phyloP scores from a whole-genome alignment of 2,329 filamentous ascomycete genomes.

The Aureobasidium sp. region DNA sequence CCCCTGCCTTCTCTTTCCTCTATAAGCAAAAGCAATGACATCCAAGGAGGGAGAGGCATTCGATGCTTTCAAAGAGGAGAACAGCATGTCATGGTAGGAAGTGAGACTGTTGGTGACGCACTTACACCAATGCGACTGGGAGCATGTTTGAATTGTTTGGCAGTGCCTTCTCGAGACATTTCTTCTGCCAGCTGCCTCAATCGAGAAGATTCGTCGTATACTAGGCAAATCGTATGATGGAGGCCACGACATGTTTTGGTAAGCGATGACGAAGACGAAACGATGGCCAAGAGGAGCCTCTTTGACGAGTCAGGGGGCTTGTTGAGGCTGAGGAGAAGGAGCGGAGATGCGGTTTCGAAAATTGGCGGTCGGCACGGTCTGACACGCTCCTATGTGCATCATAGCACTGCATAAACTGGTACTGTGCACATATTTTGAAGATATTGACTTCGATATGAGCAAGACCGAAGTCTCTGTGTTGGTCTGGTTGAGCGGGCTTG shows the following conservation, averaged over 20 bases:
- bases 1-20: not conserved
- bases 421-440: not conserved
- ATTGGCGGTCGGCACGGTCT: not conserved
- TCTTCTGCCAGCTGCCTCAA: not conserved
- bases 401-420: not conserved
- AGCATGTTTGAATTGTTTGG: not conserved
- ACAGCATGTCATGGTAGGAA: not conserved
- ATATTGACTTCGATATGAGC: not conserved
- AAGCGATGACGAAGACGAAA: slow-evolving; percentile 1
- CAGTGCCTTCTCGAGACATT: not conserved
- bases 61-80: not conserved
- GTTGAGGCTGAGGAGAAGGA: not conserved
- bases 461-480: not conserved
- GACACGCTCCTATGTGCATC: not conserved
- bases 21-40: too few species aligned
- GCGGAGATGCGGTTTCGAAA: not conserved
- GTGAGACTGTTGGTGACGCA: not conserved
- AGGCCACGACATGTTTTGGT: not conserved
- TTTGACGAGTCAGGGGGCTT: not conserved
- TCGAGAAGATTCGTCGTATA: not conserved
- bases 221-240: not conserved
- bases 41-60: too few species aligned
- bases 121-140: not conserved
- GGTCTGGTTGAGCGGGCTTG: not conserved
- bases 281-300: not conserved